Base-by-base conservation (phyloP, 176 grass and related monocot species). In the Aegilops speltoides region DNA sequence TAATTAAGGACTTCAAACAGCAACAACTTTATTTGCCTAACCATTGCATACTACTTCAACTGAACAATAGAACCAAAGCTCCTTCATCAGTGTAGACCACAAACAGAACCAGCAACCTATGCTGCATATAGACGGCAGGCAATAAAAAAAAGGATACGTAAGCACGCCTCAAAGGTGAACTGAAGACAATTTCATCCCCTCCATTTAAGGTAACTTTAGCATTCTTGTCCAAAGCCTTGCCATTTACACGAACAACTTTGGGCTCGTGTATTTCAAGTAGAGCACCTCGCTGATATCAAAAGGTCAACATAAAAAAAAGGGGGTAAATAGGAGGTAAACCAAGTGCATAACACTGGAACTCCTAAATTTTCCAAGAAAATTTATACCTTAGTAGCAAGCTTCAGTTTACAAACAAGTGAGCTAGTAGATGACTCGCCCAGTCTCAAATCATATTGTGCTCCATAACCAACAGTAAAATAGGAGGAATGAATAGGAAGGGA, bases 181-280 rank as follows among this genome's bases (percentile, higher is more conserved):
- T 91, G 74, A 99, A 99, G 82, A 93, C 81, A 84, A 99, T 72
- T 89, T 99, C 97, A 90, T 99, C 97, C 75, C 97, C 97, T 85
- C 92, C 94, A 56, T 36, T 87, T 71, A 99, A 85, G 32, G 91
- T 84, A 94, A 99, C 75, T 67, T 93, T 89, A 50, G 94, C 64
- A 86, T 87, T 59, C 84, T 94, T 96, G 73, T 96, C 97, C 31
- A 94, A 33, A 73, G 82, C 76, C 88, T 93, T 99, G 50, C 94
- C 97, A 91, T 99, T 99, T 71, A 99, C 94, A 50, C 82, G 90
- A 78, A 96, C 83, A 91, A 93, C 70, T 89, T 90, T 95, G 71
- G 93, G 84, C 26, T 93, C 91, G 28, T 88, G 80, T 76, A 89
- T 85, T 93, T 99, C 97, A 85, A 99, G 97, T 59, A 94, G 79